phyloP scores from a whole-genome alignment of 192 early-diverging fungal species.

The Linnemannia exigua region DNA sequence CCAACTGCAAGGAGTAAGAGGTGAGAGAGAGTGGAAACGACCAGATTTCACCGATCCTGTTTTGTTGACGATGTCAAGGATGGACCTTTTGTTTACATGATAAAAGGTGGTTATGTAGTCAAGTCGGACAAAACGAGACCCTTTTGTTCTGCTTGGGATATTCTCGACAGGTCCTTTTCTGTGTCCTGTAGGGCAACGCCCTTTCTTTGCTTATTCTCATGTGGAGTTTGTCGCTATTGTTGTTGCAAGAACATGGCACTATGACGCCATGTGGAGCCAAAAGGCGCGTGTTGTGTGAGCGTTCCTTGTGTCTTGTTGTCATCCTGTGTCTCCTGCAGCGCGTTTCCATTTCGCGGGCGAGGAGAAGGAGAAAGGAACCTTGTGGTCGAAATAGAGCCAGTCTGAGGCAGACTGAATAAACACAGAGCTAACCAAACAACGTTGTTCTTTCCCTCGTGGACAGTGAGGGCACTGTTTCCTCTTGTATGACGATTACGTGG shows the following conservation, averaged over 20 bases:
- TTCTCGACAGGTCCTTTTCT: background rate
- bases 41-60: conserved; percentile 34
- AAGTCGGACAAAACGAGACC: background rate
- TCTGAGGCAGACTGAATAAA: background rate
- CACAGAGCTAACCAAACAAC: background rate
- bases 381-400: background rate
- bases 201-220: background rate
- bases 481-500: background rate
- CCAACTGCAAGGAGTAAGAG: conserved; percentile 8
- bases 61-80: background rate
- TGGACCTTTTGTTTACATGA: background rate
- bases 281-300: background rate
- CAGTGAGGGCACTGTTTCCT: background rate
- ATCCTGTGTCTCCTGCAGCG: background rate
- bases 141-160: background rate
- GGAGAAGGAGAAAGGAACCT: background rate
- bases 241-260: background rate
- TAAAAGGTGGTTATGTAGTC: background rate
- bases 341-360: background rate
- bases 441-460: background rate
- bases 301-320: background rate
- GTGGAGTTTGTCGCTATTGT: background rate
- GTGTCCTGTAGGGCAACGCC: background rate
- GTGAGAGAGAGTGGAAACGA: conserved; percentile 9
- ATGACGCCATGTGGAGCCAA: background rate